phyloP scores from a whole-genome alignment of 1,139 yeast genomes.

The Suhomyces ambrosiae region DNA sequence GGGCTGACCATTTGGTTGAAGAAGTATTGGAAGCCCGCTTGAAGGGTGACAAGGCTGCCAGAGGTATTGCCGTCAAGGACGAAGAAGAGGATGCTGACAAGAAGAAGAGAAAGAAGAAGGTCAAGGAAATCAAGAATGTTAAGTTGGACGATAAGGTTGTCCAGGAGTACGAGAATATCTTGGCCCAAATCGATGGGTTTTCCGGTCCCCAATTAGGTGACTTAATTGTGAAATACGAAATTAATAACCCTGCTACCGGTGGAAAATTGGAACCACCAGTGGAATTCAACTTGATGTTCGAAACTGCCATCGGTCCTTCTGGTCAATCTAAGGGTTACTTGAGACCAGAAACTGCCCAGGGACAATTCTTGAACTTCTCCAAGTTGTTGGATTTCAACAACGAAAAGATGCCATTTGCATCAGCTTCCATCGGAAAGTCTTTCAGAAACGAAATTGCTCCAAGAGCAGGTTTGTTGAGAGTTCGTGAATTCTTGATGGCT shows the following conservation, averaged over 20 bases:
- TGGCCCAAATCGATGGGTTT: constrained; percentile 94
- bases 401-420: constrained; percentile 97
- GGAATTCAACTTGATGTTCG: constrained; percentile 98
- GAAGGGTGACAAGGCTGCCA: constrained; percentile 94
- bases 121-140: constrained; percentile 88
- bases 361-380: constrained; percentile 94
- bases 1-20: constrained; percentile 98
- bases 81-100: constrained; percentile 69
- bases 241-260: constrained; percentile 89
- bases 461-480: constrained; percentile 95
- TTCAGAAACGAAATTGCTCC: constrained; percentile 99
- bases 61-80: constrained; percentile 65
- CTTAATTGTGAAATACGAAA: constrained; percentile 75
- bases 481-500: constrained; percentile 98
- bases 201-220: constrained; percentile 93
- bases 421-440: constrained; percentile 97
- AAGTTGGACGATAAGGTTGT: constrained; percentile 81
- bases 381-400: constrained; percentile 94
- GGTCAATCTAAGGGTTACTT: constrained; percentile 94
- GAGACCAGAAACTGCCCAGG: constrained; percentile 99
- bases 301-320: constrained; percentile 98
- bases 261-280: constrained; percentile 85
- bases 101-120: constrained; percentile 92
- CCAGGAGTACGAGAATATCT: constrained; percentile 76
- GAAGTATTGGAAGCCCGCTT: constrained; percentile 94